phyloP scores from a whole-genome alignment of 2,329 filamentous ascomycete genomes.

The Colletotrichum costaricense region DNA sequence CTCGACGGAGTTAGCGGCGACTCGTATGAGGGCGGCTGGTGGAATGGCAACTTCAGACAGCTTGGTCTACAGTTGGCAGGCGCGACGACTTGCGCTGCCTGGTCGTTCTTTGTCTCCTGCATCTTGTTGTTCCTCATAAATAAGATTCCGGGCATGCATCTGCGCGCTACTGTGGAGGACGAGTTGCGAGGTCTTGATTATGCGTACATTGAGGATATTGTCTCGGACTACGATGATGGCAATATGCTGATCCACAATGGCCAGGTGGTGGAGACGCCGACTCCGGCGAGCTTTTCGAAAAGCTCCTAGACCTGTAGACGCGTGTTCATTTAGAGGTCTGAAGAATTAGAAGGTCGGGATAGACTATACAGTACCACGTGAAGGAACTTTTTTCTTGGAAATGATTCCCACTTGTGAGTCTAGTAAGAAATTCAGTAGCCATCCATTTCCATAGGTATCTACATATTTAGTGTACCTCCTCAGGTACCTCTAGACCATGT shows the following conservation, averaged over 20 bases:
- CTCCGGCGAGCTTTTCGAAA: background rate
- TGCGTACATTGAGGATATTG: constrained; percentile 41
- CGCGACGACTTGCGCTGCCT: constrained; percentile 64
- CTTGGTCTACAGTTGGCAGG: constrained; percentile 68
- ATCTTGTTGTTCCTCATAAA: constrained; percentile 66
- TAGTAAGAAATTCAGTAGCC: no score
- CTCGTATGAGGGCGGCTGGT: constrained; percentile 60
- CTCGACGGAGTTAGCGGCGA: constrained; percentile 60
- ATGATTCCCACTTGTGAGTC: no score
- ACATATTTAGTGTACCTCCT: no score
- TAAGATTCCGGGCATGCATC: constrained; percentile 66
- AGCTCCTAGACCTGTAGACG: background rate
- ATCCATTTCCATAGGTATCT: no score
- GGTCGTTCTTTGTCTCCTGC: constrained; percentile 65
- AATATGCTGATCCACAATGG: constrained; percentile 21
- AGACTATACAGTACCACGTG: no score
- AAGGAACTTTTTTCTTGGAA: no score
- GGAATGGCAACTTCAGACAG: constrained; percentile 64
- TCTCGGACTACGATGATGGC: constrained; percentile 24
- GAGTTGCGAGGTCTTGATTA: constrained; percentile 64
- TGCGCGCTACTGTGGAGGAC: constrained; percentile 65
- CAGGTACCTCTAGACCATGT: no score
- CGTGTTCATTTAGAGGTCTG: background rate
- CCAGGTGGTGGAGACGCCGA: background rate
- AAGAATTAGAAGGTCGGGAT: background rate